Percentiles rank a stretch among this genome's conserved stretches.
These are phyloP conservation scores for Camellia japonica DNA, from an alignment of 148 eudicot species.

Conservation along the genomic window DNA sequence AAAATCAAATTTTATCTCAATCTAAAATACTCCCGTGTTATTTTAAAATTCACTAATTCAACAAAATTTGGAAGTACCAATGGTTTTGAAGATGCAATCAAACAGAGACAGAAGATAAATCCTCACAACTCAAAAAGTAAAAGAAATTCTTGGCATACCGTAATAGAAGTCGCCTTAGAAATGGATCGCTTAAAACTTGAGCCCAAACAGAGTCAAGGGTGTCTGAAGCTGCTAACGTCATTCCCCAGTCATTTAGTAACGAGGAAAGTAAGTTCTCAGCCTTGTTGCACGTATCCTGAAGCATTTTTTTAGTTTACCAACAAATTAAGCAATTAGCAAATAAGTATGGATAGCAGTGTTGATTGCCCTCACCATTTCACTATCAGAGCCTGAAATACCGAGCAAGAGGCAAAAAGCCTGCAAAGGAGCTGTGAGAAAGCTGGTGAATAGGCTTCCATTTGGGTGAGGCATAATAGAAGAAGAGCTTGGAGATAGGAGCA, in stretches of 20 bases:
- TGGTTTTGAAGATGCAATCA: not conserved
- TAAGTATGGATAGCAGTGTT: not conserved
- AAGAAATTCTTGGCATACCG: conserved; percentile 37
- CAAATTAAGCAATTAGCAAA: conserved; percentile 6
- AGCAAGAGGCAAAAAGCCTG: conserved; percentile 72
- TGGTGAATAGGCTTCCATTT: conserved; percentile 79
- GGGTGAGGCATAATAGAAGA: conserved; percentile 43
- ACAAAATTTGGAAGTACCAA: not conserved
- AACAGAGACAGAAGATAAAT: not conserved
- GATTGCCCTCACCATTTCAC: conserved; percentile 47
- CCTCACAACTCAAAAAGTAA: not conserved
- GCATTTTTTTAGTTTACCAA: conserved; percentile 7
- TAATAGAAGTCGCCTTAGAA: conserved; percentile 69
- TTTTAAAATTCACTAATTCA: not conserved
- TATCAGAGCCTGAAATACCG: conserved; percentile 63
- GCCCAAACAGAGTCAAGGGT: conserved; percentile 82
- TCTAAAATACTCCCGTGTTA: not conserved
- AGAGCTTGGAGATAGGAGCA: conserved; percentile 71
- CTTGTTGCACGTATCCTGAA: conserved; percentile 56
- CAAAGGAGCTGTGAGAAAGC: conserved; percentile 77
- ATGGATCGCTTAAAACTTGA: conserved; percentile 75
- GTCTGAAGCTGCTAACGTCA: conserved; percentile 49
- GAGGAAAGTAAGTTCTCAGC: conserved; percentile 64
- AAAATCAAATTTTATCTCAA: not conserved
- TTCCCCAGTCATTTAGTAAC: conserved; percentile 61